phyloP scores from a whole-genome alignment of 352 stramenopile species.

The Bremia lactucae region DNA sequence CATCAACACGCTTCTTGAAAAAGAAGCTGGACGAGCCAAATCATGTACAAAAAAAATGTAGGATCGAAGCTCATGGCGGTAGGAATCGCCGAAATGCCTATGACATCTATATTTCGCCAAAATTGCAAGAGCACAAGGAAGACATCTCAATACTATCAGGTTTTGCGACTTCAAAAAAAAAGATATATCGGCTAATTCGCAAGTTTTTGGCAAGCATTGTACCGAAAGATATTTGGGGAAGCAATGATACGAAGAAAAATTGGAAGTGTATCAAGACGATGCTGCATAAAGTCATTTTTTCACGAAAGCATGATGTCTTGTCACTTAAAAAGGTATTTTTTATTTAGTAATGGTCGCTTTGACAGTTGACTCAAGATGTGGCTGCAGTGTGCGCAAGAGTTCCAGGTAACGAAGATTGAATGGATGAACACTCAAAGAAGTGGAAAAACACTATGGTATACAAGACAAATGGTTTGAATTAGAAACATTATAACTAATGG shows the following conservation, averaged over 20 bases:
- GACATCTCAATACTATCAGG: constrained; percentile 34
- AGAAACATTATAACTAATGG: background rate
- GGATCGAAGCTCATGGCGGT: background rate
- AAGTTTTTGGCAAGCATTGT: constrained; percentile 41
- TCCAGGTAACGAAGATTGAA: constrained; percentile 31
- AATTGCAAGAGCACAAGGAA: constrained; percentile 40
- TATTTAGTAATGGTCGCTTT: too few species aligned
- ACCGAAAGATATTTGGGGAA: constrained; percentile 51
- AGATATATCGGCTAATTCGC: constrained; percentile 36
- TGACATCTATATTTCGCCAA: constrained; percentile 10
- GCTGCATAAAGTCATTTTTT: constrained; percentile 33
- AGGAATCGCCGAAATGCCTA: background rate
- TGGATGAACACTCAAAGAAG: constrained; percentile 25
- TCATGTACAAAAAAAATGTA: constrained; percentile 8
- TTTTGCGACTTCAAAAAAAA: constrained; percentile 33
- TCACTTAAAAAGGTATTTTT: constrained; percentile 37
- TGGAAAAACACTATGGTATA: constrained; percentile 21
- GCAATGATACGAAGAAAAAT: constrained; percentile 22
- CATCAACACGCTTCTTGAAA: constrained; percentile 7
- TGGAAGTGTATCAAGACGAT: constrained; percentile 44
- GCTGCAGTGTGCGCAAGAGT: constrained; percentile 21
- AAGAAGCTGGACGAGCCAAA: background rate
- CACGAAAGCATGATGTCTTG: constrained; percentile 47
- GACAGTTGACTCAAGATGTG: background rate
- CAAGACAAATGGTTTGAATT: too few species aligned